A percentile compares a stretch with the other conserved stretches of the same genome.
phyloP scores from a whole-genome alignment of 345 rosid species.

The Hibiscus trionum region DNA sequence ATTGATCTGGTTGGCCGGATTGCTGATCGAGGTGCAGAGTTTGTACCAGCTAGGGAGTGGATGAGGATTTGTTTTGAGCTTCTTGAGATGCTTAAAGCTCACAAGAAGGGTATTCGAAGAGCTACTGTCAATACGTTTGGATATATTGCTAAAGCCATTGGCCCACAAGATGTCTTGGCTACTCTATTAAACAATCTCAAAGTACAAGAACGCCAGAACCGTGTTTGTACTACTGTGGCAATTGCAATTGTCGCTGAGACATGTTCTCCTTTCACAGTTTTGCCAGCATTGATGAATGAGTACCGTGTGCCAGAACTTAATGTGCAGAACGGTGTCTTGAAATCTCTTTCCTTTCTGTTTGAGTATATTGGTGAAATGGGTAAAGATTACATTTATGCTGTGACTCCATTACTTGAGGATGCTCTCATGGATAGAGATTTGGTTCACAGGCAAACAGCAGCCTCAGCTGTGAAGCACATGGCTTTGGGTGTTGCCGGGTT shows the following conservation, averaged over 20 bases:
- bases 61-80: conserved; percentile 99
- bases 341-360: conserved; percentile 88
- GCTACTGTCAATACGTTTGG: conserved; percentile 97
- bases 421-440: conserved; percentile 97
- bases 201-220: conserved; percentile 98
- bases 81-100: conserved; percentile 99
- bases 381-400: conserved; percentile 94
- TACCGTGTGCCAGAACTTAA: conserved; percentile 97
- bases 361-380: conserved; percentile 99
- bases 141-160: conserved; percentile 97
- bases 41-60: conserved; percentile 99
- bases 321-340: conserved; percentile 95
- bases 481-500: conserved; percentile 98
- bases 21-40: conserved; percentile 99
- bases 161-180: conserved; percentile 96
- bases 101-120: conserved; percentile 95
- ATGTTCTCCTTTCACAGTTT: conserved; percentile 89
- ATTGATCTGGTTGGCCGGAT: conserved; percentile 97
- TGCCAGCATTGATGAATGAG: conserved; percentile 96
- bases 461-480: conserved; percentile 98
- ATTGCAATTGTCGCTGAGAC: conserved; percentile 97
- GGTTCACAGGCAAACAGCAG: conserved; percentile 98
- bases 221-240: conserved; percentile 97
- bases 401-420: conserved; percentile 95
- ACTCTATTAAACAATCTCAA: conserved; percentile 91